Conservation (phyloP, 345 rosid genomes). For the Aurinia saxatilis region DNA sequence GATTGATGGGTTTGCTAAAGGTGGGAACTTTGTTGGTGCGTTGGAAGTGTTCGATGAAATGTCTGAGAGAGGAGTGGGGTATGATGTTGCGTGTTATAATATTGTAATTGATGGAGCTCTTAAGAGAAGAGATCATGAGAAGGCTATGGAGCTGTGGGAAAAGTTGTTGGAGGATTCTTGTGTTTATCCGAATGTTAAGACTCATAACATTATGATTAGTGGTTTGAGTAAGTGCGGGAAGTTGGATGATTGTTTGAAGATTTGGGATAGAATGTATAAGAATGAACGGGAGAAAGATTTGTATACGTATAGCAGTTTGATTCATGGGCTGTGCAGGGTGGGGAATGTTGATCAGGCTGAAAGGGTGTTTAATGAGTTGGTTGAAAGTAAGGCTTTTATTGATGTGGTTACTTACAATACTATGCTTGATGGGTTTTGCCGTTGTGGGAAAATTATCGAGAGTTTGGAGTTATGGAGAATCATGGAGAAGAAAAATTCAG, state of each 20-base stretch:
- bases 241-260: slow-evolving; percentile 54
- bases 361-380: slow-evolving; percentile 54
- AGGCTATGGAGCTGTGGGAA: slow-evolving; percentile 60
- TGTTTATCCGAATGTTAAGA: slow-evolving; percentile 65
- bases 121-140: slow-evolving; percentile 37
- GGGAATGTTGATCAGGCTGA: slow-evolving; percentile 69
- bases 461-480: slow-evolving; percentile 67
- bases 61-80: slow-evolving; percentile 40
- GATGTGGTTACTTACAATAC: slow-evolving; percentile 75
- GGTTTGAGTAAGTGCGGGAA: slow-evolving; percentile 72
- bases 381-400: slow-evolving; percentile 37
- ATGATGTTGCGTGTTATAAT: slow-evolving; percentile 71
- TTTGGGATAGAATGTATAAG: slow-evolving; percentile 73
- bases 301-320: slow-evolving; percentile 62
- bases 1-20: slow-evolving; percentile 45
- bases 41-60: slow-evolving; percentile 77
- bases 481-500: slow-evolving; percentile 58
- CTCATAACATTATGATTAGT: slow-evolving; percentile 78
- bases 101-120: slow-evolving; percentile 67
- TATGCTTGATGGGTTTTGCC: slow-evolving; percentile 70
- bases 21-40: slow-evolving; percentile 49
- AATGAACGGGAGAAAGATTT: slow-evolving; percentile 59
- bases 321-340: slow-evolving; percentile 51
- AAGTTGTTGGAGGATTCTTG: slow-evolving; percentile 40
- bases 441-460: slow-evolving; percentile 51